phyloP scores from a whole-genome alignment of 768 basidiomycete species.

The Mycena alexandri region DNA sequence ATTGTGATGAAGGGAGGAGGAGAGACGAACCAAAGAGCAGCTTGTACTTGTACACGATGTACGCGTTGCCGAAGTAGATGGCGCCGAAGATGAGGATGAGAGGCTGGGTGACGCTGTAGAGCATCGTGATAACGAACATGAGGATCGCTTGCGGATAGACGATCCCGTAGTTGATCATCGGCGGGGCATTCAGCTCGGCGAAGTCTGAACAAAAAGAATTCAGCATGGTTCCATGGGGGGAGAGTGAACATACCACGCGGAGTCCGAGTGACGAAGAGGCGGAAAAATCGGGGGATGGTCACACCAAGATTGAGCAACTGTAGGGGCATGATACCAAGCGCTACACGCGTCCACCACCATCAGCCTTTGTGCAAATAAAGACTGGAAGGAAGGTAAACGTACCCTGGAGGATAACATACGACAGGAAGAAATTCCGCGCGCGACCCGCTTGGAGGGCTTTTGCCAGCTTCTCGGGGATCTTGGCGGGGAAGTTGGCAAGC shows the following conservation, averaged over 20 bases:
- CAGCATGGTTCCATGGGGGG: background rate
- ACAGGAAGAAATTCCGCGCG: constrained; percentile 87
- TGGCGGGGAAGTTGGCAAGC: constrained; percentile 92
- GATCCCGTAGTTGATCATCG: constrained; percentile 97
- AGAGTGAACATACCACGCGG: constrained; percentile 77
- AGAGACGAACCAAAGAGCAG: constrained; percentile 84
- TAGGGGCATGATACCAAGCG: constrained; percentile 94
- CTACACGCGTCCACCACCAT: constrained; percentile 50
- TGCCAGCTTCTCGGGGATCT: constrained; percentile 94
- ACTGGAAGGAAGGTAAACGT: constrained; percentile 1
- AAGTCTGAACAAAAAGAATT: constrained; percentile 70
- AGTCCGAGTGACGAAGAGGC: constrained; percentile 85
- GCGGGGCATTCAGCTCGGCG: constrained; percentile 96
- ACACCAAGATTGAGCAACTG: constrained; percentile 94
- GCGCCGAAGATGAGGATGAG: constrained; percentile 96
- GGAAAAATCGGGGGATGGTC: constrained; percentile 82
- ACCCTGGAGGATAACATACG: constrained; percentile 90
- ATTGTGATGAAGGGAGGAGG: background rate
- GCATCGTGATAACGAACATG: constrained; percentile 93
- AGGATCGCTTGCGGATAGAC: constrained; percentile 98
- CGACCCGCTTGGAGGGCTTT: constrained; percentile 81
- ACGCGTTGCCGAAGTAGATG: constrained; percentile 95
- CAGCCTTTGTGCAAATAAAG: constrained; percentile 20
- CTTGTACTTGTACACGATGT: constrained; percentile 99
- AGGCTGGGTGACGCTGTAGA: constrained; percentile 97